Evolutionary conservation across 139 green algal genomes (phyloP).

Genomic region (Auxenochlorella pyrenoidosa): DNA sequence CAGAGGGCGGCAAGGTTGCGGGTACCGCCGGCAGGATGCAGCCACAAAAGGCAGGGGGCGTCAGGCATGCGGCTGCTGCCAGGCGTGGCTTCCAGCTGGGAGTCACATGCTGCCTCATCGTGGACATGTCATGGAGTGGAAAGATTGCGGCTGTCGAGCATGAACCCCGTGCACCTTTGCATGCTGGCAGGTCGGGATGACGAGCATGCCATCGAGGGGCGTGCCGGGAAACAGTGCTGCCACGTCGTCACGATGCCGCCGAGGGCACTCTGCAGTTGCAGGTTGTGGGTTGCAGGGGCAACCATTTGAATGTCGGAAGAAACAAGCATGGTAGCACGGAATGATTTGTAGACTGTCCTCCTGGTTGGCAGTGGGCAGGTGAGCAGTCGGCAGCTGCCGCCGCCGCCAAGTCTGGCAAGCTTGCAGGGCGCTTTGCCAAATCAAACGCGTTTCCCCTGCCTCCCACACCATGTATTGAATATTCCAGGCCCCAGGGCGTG

Average conservation of each 20-base stretch:
- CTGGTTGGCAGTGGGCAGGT: not conserved
- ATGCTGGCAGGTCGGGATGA: conserved; percentile 88
- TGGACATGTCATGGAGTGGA: no score
- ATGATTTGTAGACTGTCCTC: no score
- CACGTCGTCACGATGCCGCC: conserved; percentile 58
- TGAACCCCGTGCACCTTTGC: conserved; percentile 30
- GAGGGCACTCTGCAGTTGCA: conserved; percentile 53
- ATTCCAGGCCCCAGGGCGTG: conserved; percentile 75
- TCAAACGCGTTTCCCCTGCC: not conserved
- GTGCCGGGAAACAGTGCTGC: conserved; percentile 60
- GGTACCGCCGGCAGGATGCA: not conserved
- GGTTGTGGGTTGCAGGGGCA: not conserved
- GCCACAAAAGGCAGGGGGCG: no score
- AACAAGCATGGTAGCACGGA: not conserved
- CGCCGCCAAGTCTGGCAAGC: no score
- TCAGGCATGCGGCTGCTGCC: no score
- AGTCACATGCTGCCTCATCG: no score
- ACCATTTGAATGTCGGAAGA: not conserved
- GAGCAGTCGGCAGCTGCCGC: not conserved
- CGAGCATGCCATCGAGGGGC: conserved; percentile 51
- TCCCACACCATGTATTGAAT: conserved; percentile 71
- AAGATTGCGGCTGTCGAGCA: no score
- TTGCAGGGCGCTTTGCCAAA: not conserved
- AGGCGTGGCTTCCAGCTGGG: no score
- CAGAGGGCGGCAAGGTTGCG: not conserved